Evolutionary conservation across 2,329 filamentous ascomycete species (phyloP), one percentile per base, ranked within the genome.

Genomic region (Graphiopsis chlorocephala): DNA sequence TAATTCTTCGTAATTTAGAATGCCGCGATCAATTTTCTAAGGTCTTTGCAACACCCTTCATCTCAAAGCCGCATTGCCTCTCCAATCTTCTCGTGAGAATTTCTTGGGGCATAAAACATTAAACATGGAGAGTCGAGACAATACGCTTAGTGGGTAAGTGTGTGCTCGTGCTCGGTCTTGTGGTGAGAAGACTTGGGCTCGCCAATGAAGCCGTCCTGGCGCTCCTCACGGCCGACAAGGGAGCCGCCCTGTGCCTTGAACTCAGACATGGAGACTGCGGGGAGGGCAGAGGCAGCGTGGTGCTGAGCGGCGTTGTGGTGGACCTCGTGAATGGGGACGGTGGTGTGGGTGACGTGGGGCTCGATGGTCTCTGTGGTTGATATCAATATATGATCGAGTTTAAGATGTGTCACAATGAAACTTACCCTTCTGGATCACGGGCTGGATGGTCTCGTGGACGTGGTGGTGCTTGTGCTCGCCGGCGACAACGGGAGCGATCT

Each of bases 371-470:
- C 87, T 70, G 63, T 25, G 4, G 7, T 17, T 25, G 15, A 8
- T 20, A 45, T 61, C 14, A 61, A 45, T 56, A 58, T 55, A 42
- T 14, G 29, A 55, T 42, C 31, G 10, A 57, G 12, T 1, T 12
- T 42, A 11, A 2, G 28, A 55, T 12, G 17, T n/a, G n/a, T n/a
- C n/a, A n/a, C 17, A 47, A 33, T 17, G 12, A 11, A 31, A 68
- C 69, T 31, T 66, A 72, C 69, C 69, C 74, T 90, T 90, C 59
- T 92, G 82, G 38, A 92, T 80, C 0, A 92, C 83, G 0, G 89
- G 89, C 74, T 92, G 88, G 56, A 92, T 84, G 31, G 85, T 87
- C 75, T 91, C 88, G 67, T 90, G 86, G 3, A 90, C 83, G 69
- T 84, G 85, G 73, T 89, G 87, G 73, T 89, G 87, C 20, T 88